These are phyloP conservation scores for Amorphotheca resinae DNA, from an alignment of 495 filamentous ascomycete genomes.

Conservation along the genomic window DNA sequence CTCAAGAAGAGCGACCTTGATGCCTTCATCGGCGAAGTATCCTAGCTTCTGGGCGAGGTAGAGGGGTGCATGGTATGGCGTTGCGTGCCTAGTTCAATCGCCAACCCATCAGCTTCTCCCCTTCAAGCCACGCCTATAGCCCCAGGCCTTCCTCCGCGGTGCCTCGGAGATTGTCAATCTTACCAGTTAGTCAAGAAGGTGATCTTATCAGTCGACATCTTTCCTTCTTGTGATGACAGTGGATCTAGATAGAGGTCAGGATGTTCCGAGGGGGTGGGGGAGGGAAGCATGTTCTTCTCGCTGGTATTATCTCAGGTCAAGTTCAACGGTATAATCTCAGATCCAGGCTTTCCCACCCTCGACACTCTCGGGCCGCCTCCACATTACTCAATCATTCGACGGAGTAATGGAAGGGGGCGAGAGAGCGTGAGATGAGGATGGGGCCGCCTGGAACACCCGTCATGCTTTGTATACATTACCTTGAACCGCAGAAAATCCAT, in stretches of 20 bases:
- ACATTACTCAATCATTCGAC: neutral
- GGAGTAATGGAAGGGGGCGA: constrained; percentile 4
- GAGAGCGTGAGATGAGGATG: constrained; percentile 5
- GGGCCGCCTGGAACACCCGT: constrained; percentile 40
- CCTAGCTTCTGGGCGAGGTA: constrained; percentile 59
- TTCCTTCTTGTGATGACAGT: constrained; percentile 23
- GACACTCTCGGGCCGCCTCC: constrained; percentile 4
- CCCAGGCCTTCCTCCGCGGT: no score
- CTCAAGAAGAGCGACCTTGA: constrained; percentile 59
- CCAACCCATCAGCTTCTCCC: constrained; percentile 3
- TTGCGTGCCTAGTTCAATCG: constrained; percentile 44
- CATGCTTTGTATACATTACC: constrained; percentile 47
- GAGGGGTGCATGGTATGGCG: constrained; percentile 59
- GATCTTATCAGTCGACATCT: constrained; percentile 63
- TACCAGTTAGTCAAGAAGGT: constrained; percentile 66
- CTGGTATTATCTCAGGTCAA: constrained; percentile 77
- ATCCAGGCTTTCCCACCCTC: constrained; percentile 26
- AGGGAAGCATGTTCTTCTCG: constrained; percentile 63
- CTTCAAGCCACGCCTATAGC: constrained; percentile 15
- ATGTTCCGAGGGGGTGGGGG: constrained; percentile 18
- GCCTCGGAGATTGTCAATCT: constrained; percentile 6
- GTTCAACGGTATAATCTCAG: constrained; percentile 63
- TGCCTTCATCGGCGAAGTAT: constrained; percentile 56
- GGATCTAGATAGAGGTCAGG: constrained; percentile 16
- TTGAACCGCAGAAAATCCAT: constrained; percentile 31